Evolutionary conservation across 179 eudicot genomes (phyloP).

Genomic region (Beta macrorhiza): DNA sequence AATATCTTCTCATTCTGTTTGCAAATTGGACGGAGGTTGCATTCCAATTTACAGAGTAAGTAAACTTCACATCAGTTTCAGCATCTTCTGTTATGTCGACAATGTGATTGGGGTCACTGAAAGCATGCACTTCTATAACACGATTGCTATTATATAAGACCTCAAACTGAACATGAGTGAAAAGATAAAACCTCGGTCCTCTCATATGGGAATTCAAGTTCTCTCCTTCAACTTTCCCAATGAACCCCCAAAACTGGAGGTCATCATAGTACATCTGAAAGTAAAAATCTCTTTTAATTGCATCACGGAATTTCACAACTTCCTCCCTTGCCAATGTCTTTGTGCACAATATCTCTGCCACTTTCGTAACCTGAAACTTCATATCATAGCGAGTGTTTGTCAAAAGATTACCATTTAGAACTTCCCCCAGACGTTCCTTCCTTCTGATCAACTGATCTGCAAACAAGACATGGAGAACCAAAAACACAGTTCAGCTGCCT

Average conservation of each 20-base stretch:
- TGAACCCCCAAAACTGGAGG: conserved; percentile 81
- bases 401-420: conserved; percentile 59
- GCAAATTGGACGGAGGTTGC: conserved; percentile 44
- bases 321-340: conserved; percentile 44
- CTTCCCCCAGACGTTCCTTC: conserved; percentile 65
- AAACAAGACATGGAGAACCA: conserved; percentile 18
- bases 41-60: conserved; percentile 69
- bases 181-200: conserved; percentile 55
- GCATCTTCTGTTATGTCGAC: conserved; percentile 65
- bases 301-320: conserved; percentile 57
- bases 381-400: conserved; percentile 50
- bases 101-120: conserved; percentile 70
- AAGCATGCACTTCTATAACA: conserved; percentile 68
- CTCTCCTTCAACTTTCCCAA: conserved; percentile 70
- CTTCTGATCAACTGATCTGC: conserved; percentile 52
- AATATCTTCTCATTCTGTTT: conserved; percentile 63
- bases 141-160: conserved; percentile 57
- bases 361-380: conserved; percentile 51
- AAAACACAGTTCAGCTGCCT: conserved; percentile 17
- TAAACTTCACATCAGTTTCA: conserved; percentile 48
- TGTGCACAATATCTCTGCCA: conserved; percentile 46
- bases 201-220: conserved; percentile 30
- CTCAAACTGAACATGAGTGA: conserved; percentile 67
- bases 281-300: conserved; percentile 58
- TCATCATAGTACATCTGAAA: conserved; percentile 76